Evolutionary conservation across 225 moss, liverwort and hornwort genomes (phyloP), one percentile per base, ranked within the genome.

Genomic region (Takakia lepidozioides): DNA sequence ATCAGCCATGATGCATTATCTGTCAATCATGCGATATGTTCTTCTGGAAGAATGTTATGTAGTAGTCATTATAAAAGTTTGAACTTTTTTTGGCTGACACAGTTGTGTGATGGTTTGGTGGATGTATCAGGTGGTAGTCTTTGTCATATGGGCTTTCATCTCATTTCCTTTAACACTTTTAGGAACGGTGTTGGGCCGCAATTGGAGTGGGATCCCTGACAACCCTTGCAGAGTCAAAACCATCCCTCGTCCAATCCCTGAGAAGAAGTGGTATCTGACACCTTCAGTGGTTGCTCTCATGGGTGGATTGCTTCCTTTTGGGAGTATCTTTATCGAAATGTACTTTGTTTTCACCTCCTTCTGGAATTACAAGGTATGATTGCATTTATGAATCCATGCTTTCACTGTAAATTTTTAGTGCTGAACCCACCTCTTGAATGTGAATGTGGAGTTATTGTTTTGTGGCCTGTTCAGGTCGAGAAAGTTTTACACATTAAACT

Each of bases 271-370:
- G 95, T 98, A 98, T 53, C 58, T 98, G 24, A 98, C 87, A 23
- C 90, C 95, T 25, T 59, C 80, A 3, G 82, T 90, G 53, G 90
- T 98, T 32, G 84, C 95, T 3, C 56, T 98, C 22, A 71, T 98
- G 80, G 95, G 95, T 27, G 95, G 95, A 9, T 62, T 98, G 47
- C 64, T 98, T 25, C 95, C 95, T 6, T 98, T 98, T 36, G 95
- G 95, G 52, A 98, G 95, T 64, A 98, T 98, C 56, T 98, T 98
- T 66, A 98, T 98, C 44, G 95, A 98, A 54, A 98, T 98, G 95
- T 98, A 98, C 65, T 98, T 98, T 49, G 90, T 98, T 19, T 98
- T 98, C 78, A 98, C 95, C 46, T 98, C 95, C 35, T 98, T 98
- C 71, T 98, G 95, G 95, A 90, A 98, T 42, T 98, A 90, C 71